Evolutionary conservation across 2,329 filamentous ascomycete genomes (phyloP).

Genomic region (Trichophaea hybrida): DNA sequence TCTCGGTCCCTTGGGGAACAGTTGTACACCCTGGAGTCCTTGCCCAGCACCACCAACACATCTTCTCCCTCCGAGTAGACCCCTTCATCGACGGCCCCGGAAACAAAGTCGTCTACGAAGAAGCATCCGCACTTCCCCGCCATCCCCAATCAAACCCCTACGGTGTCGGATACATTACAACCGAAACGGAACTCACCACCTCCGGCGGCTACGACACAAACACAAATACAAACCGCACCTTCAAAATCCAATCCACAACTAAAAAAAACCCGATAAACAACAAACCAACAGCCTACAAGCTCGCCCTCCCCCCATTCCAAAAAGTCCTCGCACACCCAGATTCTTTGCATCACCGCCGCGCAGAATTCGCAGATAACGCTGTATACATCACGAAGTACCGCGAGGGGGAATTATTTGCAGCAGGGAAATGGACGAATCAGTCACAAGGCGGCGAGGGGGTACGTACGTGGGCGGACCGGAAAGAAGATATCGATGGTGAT

Average conservation of each 20-base stretch:
- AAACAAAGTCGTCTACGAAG: conserved; percentile 44
- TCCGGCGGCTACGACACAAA: conserved; percentile 32
- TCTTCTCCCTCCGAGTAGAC: conserved; percentile 53
- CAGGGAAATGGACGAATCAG: conserved; percentile 44
- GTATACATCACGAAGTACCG: conserved; percentile 43
- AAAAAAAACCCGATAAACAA: conserved; percentile 42
- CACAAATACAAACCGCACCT: conserved; percentile 37
- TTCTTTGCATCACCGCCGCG: conserved; percentile 37
- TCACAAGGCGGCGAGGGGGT: conserved; percentile 41
- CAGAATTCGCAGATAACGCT: conserved; percentile 42
- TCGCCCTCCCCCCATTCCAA: conserved; percentile 43
- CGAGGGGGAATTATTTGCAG: conserved; percentile 41
- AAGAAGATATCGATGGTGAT: conserved; percentile 37
- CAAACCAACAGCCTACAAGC: conserved; percentile 42
- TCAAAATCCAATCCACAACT: conserved; percentile 44
- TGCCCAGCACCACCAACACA: conserved; percentile 59
- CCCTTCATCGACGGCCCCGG: conserved; percentile 45
- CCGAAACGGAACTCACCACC: conserved; percentile 17
- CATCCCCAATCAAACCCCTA: conserved; percentile 39
- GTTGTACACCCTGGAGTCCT: conserved; percentile 56
- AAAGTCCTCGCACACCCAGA: conserved; percentile 40
- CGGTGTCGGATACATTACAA: conserved; percentile 32
- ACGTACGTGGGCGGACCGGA: conserved; percentile 37
- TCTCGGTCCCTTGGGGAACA: conserved; percentile 51
- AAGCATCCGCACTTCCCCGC: conserved; percentile 47